A percentile compares a stretch with the other conserved stretches of the same genome.
phyloP scores from a whole-genome alignment of 2,329 filamentous ascomycete genomes.

The Sphaerulina populicola region DNA sequence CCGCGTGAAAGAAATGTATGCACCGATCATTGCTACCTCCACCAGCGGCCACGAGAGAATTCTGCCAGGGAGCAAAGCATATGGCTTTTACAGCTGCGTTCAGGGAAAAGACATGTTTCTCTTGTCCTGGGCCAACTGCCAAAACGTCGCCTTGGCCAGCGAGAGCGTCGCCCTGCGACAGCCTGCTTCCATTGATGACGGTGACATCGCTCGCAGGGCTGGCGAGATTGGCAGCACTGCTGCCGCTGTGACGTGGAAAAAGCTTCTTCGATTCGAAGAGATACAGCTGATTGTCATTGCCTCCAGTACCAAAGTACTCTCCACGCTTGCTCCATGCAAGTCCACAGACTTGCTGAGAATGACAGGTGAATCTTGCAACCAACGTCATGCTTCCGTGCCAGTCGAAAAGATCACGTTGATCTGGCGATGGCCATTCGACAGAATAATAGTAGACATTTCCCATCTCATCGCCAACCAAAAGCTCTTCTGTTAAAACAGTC shows the following conservation, averaged over 20 bases:
- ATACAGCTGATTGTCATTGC: conserved; percentile 84
- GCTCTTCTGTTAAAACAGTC: conserved; percentile 63
- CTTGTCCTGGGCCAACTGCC: conserved; percentile 36
- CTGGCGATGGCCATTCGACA: conserved; percentile 65
- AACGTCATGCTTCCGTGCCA: conserved; percentile 75
- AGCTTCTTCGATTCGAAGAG: conserved; percentile 65
- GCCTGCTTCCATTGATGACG: conserved; percentile 13
- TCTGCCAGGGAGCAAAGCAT: conserved; percentile 91
- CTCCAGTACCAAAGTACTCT: conserved; percentile 71
- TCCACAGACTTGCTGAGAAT: conserved; percentile 86
- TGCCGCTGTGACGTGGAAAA: conserved; percentile 9
- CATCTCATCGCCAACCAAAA: conserved; percentile 75
- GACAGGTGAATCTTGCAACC: conserved; percentile 65
- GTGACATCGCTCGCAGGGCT: conserved; percentile 11
- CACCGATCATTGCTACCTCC: conserved; percentile 90
- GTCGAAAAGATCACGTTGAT: conserved; percentile 56
- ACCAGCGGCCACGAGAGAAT: conserved; percentile 77
- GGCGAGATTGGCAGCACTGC: background rate
- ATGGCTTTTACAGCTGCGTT: conserved; percentile 91
- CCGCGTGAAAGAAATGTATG: conserved; percentile 90
- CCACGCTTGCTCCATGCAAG: conserved; percentile 79
- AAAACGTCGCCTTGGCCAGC: conserved; percentile 30
- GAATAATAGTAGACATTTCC: conserved; percentile 83
- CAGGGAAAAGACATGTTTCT: conserved; percentile 65
- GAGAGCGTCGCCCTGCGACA: background rate